A percentile compares a stretch with the other conserved stretches of the same genome.
Evolutionary conservation across 78 protist genomes (phyloP).

Genomic region (Dictyostelium intermedium): DNA sequence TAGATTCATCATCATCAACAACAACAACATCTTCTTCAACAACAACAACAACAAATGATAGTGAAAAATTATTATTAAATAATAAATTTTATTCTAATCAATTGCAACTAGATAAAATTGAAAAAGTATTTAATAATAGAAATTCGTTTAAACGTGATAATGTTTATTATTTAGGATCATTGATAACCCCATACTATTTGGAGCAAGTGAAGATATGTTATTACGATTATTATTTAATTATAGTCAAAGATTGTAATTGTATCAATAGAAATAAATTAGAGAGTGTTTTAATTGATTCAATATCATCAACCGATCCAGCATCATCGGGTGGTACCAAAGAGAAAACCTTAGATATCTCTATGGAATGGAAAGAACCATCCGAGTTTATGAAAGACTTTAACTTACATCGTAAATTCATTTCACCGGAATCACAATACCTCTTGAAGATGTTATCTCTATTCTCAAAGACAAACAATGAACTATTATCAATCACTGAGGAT

Average conservation of each 20-base stretch:
- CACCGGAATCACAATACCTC: not conserved
- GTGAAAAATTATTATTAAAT: not conserved
- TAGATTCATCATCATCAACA: not conserved
- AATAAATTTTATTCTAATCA: not conserved
- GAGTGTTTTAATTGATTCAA: not conserved
- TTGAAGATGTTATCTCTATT: not conserved
- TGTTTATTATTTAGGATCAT: constrained; percentile 8
- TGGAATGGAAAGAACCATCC: not conserved
- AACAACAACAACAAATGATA: not conserved
- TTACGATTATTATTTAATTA: constrained; percentile 8
- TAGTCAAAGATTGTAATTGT: not conserved
- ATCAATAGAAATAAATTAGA: not conserved
- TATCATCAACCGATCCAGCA: not conserved
- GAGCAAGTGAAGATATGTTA: not conserved
- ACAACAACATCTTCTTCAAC: not conserved
- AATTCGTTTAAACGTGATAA: not conserved
- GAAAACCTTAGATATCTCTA: not conserved
- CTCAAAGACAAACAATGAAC: not conserved
- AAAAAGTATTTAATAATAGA: constrained; percentile 1
- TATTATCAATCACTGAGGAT: not conserved
- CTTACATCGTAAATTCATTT: not conserved
- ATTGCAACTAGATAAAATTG: not conserved
- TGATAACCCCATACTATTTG: constrained; percentile 30
- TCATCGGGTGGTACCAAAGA: not conserved
- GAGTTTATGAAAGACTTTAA: not conserved